Evolutionary conservation across 768 basidiomycete species (phyloP).

Genomic region (Cystoderma amianthinum): DNA sequence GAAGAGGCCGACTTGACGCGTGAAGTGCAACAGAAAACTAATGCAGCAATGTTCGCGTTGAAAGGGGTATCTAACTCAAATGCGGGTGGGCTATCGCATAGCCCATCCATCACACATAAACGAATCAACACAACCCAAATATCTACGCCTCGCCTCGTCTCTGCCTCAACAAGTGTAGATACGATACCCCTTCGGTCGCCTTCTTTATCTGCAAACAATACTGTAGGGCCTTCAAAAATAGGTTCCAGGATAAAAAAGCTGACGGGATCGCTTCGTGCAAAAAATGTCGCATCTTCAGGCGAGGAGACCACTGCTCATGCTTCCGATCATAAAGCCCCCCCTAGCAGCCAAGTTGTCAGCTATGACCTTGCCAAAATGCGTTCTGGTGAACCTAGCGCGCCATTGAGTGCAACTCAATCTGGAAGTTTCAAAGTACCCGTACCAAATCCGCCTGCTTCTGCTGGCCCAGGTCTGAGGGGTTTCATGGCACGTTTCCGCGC

Average conservation of each 20-base stretch:
- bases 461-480: conserved; percentile 69
- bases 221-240: conserved; percentile 47
- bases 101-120: conserved; percentile 41
- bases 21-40: conserved; percentile 63
- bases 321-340: conserved; percentile 31
- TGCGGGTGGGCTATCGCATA: conserved; percentile 27
- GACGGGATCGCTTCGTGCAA: conserved; percentile 58
- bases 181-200: conserved; percentile 55
- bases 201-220: conserved; percentile 35
- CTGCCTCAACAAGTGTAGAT: conserved; percentile 63
- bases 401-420: conserved; percentile 43
- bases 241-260: conserved; percentile 71
- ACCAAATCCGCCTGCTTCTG: conserved; percentile 61
- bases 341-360: conserved; percentile 26
- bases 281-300: conserved; percentile 27
- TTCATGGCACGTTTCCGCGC: conserved; percentile 78
- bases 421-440: conserved; percentile 47
- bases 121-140: conserved; percentile 60
- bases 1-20: conserved; percentile 50
- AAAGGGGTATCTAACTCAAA: conserved; percentile 38
- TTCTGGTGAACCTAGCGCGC: conserved; percentile 19
- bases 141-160: conserved; percentile 57
- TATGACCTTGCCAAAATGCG: conserved; percentile 35
- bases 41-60: conserved; percentile 59
- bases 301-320: conserved; percentile 45